Evolutionary conservation across 208 protist genomes (phyloP), one percentile per base, ranked within the genome.

Genomic region (Porcisia deanei): DNA sequence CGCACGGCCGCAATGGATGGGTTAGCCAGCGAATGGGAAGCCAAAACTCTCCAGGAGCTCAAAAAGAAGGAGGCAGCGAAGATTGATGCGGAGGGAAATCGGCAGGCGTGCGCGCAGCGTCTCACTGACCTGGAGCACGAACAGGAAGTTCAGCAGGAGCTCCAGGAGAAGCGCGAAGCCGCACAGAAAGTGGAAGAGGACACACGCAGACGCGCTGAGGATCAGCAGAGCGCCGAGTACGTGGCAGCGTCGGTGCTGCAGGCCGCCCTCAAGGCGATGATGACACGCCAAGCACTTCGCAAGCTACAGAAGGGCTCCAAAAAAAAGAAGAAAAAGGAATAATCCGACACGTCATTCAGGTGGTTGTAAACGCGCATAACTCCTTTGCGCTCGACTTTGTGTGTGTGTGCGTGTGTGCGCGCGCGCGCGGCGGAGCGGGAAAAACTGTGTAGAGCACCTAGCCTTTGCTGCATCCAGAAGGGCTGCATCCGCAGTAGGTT

Each of bases 41-140:
- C 75, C 45, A 97, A 96, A 73, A 92, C 92, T 68, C 85, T 90
- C 69, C 74, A n/a, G 18, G 90, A 94, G 71, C 85, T 95, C 54
- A 95, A 95, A 66, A 80, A 87, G 66, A 85, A 87, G 52, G 92
- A 96, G 77, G 82, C 82, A 72, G 75, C 76, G 25, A 95, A 95
- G 73, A 91, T 97, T 47, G 93, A 96, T 59, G 81, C 83, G 30
- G 93, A 97, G 81, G 86, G 96, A 76, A 91, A 83, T 74, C 90
- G 91, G 3, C 86, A 96, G 73, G 66, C 86, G 58, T 94, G 85
- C 55, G 86, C 91, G 18, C 93, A 97, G 53, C 87, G 89, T 34
- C 85, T 97, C 14, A 64, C 81, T 8, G 88, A 91, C 67, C 81
- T 84, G 2, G 72, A 89, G 67, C 76, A 92, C 59, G 88, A 92